These are phyloP conservation scores for Tolypocladium amazonense DNA, from an alignment of 2,329 filamentous ascomycete species.

Conservation along the genomic window DNA sequence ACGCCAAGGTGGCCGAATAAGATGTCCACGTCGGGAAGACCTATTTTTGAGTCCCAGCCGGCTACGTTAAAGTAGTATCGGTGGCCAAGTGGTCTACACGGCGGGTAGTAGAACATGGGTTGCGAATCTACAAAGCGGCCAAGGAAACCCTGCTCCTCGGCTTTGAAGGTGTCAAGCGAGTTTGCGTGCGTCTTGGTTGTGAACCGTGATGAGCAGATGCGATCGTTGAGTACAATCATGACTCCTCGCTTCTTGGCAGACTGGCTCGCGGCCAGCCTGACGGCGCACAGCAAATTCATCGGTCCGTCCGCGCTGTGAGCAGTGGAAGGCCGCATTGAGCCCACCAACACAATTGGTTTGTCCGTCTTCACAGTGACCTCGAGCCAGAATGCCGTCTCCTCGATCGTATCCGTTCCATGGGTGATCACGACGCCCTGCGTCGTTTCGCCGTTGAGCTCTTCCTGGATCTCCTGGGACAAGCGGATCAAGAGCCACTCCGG, in stretches of 20 bases:
- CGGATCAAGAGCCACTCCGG: slow-evolving; percentile 36
- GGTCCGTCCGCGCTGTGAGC: slow-evolving; percentile 53
- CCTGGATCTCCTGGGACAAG: slow-evolving; percentile 35
- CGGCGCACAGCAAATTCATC: slow-evolving; percentile 50
- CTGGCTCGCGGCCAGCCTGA: slow-evolving; percentile 40
- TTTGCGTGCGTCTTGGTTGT: slow-evolving; percentile 54
- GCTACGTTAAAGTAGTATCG: slow-evolving; percentile 31
- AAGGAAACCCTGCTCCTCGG: slow-evolving; percentile 44
- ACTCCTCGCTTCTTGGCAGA: slow-evolving; percentile 38
- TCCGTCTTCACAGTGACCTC: slow-evolving; percentile 43
- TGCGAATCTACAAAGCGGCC: slow-evolving; percentile 47
- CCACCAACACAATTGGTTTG: slow-evolving; percentile 50
- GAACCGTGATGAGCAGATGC: slow-evolving; percentile 46
- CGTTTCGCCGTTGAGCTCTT: slow-evolving; percentile 30
- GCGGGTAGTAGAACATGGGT: slow-evolving; percentile 49
- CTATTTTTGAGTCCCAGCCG: slow-evolving; percentile 11
- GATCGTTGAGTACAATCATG: slow-evolving; percentile 52
- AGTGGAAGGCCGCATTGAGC: slow-evolving; percentile 53
- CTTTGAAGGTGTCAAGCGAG: slow-evolving; percentile 50
- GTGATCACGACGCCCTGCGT: slow-evolving; percentile 44
- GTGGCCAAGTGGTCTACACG: slow-evolving; percentile 32
- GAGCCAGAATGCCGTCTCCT: slow-evolving; percentile 54
- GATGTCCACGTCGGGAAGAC: slow-evolving; percentile 44
- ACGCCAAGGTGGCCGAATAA: slow-evolving; percentile 45
- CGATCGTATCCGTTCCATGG: slow-evolving; percentile 55